Percentiles rank a stretch among this genome's conserved stretches.
phyloP scores from a whole-genome alignment of 331 rosid species.

The Acacia concinna region DNA sequence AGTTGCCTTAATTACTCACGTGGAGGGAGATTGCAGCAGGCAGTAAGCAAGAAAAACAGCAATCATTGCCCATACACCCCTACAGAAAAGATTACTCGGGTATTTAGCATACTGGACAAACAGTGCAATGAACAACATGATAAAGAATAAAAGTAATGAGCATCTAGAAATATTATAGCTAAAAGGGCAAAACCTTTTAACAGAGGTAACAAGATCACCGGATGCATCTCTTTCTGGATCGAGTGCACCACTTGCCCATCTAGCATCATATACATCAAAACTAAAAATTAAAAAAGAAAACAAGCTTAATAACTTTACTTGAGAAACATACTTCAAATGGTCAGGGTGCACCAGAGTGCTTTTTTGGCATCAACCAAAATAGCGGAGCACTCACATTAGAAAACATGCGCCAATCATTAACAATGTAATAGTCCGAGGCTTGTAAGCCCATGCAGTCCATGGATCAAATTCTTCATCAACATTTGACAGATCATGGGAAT shows the following conservation, averaged over 20 bases:
- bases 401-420: constrained; percentile 60
- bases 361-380: background rate
- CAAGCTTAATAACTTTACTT: constrained; percentile 3
- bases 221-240: constrained; percentile 61
- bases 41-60: constrained; percentile 76
- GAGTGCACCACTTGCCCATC: constrained; percentile 73
- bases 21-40: constrained; percentile 74
- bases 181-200: constrained; percentile 47
- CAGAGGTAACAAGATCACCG: constrained; percentile 63
- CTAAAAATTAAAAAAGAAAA: background rate
- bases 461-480: constrained; percentile 54
- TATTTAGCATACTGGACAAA: constrained; percentile 20
- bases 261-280: constrained; percentile 27
- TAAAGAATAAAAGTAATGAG: background rate
- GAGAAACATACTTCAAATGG: background rate
- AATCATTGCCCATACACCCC: constrained; percentile 80
- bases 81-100: constrained; percentile 31
- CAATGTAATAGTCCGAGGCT: constrained; percentile 58
- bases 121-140: constrained; percentile 18
- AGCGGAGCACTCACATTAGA: constrained; percentile 52
- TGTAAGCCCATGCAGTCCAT: constrained; percentile 73
- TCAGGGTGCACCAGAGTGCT: constrained; percentile 7
- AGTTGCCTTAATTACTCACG: constrained; percentile 40
- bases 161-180: background rate
- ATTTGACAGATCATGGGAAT: constrained; percentile 27